Evolutionary conservation across 2,329 filamentous ascomycete species (phyloP), one percentile per base, ranked within the genome.

Genomic region (Colletotrichum tropicicola): DNA sequence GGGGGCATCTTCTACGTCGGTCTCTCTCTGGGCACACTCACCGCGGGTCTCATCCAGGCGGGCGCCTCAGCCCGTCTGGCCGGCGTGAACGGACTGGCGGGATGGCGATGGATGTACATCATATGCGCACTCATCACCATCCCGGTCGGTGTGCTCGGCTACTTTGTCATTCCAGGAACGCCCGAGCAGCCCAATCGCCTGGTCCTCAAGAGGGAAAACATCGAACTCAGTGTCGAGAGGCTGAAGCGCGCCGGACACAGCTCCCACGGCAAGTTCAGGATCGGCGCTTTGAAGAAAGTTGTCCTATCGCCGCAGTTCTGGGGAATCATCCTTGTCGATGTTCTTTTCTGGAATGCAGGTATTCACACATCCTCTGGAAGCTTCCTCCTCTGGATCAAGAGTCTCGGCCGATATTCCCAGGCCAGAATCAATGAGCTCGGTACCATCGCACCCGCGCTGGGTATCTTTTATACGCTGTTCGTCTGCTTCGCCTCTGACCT

Each of bases 391-490:
- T 82, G 78, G 78, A 69, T 82, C 54, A 82, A 81, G 70, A 75
- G 45, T 73, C 80, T 61, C 64, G 72, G 75, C 10, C 80, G 79
- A 0, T 82, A 81, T 59, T 80, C 83, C 28, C 60, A 69, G 0
- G 85, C 82, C 79, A 87, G 88, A 67, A 78, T 82, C 27, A 79
- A 43, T 85, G 84, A 1, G 71, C 86, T 75, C 84, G n/a, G 25
- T 73, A 66, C 63, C 6, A 64, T 66, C 13, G 53, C 63, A 8
- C 59, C 59, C 1, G 63, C 39, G 1, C 39, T 66, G 1, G 63
- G 59, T 2, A 59, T 66, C 8, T 63, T 66, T 12, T 63, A 64
- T 3, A 66, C 63, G 2, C 19, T 66, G 0, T 66, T 64, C 17
- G 37, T 63, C 19, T 62, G 59, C 21, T 66, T 62, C 13, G 63